Conservation (phyloP, 2,329 filamentous ascomycete genomes). For the Grosmannia serpens region DNA sequence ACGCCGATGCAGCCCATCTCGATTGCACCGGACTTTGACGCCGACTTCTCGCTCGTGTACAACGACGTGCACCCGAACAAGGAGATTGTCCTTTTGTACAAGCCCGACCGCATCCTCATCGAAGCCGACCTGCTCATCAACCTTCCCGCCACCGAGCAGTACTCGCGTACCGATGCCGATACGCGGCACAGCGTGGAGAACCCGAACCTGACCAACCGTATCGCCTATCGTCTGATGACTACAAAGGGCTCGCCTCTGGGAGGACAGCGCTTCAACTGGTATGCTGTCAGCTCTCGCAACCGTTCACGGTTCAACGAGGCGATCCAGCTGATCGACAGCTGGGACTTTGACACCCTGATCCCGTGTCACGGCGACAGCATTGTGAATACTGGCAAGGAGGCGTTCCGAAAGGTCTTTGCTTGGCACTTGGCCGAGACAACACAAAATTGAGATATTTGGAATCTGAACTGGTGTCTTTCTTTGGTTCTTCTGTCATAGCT, state of each 20-base stretch:
- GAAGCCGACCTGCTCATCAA: constrained; percentile 91
- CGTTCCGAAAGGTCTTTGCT: constrained; percentile 66
- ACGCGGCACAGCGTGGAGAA: constrained; percentile 23
- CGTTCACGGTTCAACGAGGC: constrained; percentile 59
- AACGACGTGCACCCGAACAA: constrained; percentile 70
- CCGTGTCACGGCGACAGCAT: constrained; percentile 92
- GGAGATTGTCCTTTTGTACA: constrained; percentile 80
- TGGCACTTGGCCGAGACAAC: constrained; percentile 54
- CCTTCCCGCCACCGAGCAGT: constrained; percentile 78
- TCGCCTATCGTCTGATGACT: constrained; percentile 43
- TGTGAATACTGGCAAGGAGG: constrained; percentile 58
- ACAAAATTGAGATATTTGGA: not conserved
- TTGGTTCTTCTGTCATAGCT: not conserved
- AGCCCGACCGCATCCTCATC: constrained; percentile 67
- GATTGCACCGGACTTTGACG: constrained; percentile 69
- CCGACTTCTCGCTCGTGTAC: constrained; percentile 78
- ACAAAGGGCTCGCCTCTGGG: constrained; percentile 57
- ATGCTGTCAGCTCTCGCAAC: constrained; percentile 49
- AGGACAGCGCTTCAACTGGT: constrained; percentile 77
- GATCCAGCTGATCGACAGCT: constrained; percentile 55
- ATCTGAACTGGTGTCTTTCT: not conserved
- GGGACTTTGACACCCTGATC: constrained; percentile 78
- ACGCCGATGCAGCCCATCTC: constrained; percentile 28
- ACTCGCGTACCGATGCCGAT: constrained; percentile 36
- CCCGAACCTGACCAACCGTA: constrained; percentile 26